These are phyloP conservation scores for Mediolabrus comicus DNA, from an alignment of 108 stramenopile species.

Conservation along the genomic window DNA sequence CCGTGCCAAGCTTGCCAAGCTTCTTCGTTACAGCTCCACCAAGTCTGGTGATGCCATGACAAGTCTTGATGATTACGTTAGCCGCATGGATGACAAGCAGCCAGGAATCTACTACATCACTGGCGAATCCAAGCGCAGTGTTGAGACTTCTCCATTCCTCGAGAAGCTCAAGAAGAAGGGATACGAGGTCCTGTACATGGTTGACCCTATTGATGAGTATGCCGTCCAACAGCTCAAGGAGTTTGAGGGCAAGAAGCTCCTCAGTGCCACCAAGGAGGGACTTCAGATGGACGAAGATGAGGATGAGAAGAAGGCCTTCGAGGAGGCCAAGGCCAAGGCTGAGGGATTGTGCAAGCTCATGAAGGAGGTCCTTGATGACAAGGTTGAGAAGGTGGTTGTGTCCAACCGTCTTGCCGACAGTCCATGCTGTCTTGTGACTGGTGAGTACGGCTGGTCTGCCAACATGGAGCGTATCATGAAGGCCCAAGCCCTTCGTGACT, in stretches of 20 bases:
- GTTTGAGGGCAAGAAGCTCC: slow-evolving; percentile 99
- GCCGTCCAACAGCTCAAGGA: slow-evolving; percentile 99
- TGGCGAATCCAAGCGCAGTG: slow-evolving; percentile 98
- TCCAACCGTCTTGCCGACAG: slow-evolving; percentile 98
- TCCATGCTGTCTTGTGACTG: slow-evolving; percentile 98
- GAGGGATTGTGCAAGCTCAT: slow-evolving; percentile 99
- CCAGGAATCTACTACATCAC: slow-evolving; percentile 99
- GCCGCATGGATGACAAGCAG: slow-evolving; percentile 98
- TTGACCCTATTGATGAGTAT: slow-evolving; percentile 99
- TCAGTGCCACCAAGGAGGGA: slow-evolving; percentile 99
- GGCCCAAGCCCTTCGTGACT: slow-evolving; percentile 99
- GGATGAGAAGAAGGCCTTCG: slow-evolving; percentile 94
- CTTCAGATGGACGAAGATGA: slow-evolving; percentile 91
- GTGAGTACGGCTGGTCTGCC: slow-evolving; percentile 99
- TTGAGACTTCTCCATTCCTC: slow-evolving; percentile 99
- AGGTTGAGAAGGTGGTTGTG: slow-evolving; percentile 99
- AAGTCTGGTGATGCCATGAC: slow-evolving; percentile 99
- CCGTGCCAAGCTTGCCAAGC: slow-evolving; percentile 99
- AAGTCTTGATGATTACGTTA: slow-evolving; percentile 97
- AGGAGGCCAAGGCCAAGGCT: slow-evolving; percentile 95
- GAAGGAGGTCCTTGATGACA: slow-evolving; percentile 99
- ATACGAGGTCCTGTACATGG: slow-evolving; percentile 99
- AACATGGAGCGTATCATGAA: slow-evolving; percentile 99
- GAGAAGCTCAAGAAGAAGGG: slow-evolving; percentile 99
- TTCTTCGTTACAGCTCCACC: slow-evolving; percentile 98